Base-by-base conservation (phyloP, 164 flowering plant genomes). In the Cinnamomum micranthum region DNA sequence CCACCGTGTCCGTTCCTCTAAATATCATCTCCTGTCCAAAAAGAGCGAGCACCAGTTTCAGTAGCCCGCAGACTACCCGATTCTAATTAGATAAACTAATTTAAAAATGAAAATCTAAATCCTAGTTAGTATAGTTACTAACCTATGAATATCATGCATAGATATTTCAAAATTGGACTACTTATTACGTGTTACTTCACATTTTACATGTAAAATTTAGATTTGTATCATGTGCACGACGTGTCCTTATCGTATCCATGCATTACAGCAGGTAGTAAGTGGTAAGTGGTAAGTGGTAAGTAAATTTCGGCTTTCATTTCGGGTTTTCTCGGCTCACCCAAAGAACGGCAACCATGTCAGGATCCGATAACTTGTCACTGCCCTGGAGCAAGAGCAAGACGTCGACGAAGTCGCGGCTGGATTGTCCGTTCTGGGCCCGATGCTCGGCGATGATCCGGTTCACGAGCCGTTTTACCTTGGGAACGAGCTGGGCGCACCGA, bases 291-390 rank as follows among this genome's bases (percentile, higher is more conserved):
- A 41, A 41, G 47, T 41, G 4, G 47, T 41, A 7, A 7, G 47
- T 41, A 41, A 41, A 1, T 41, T 41, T 41, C 11, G 6, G 22
- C 2, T 7, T 11, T 41, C 1, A 9, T 41, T 41, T 41, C 47
- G 2, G 47, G 11, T 31, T 31, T 31, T 31, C 59, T n/a, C 1
- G 14, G 28, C 86, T 78, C 81, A 92, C 97, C 97, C 97, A 92
- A 41, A 90, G 88, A n/a, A 92, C 91, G 2, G 97, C 92, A 58
- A 88, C 77, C 88, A 89, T 84, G 23, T 92, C 92, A 1, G 73
- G 12, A 55, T 90, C 87, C 2, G 86, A 78, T 2, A 90, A 60
- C 64, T 81, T 80, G 33, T 86, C 88, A 3, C 73, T 41, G 5
- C 81, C 84, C 2, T 80, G 62, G 24, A 92, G 71, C 12, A 85